phyloP scores from a whole-genome alignment of 2,329 filamentous ascomycete species.

The Domatiomyces globalis region DNA sequence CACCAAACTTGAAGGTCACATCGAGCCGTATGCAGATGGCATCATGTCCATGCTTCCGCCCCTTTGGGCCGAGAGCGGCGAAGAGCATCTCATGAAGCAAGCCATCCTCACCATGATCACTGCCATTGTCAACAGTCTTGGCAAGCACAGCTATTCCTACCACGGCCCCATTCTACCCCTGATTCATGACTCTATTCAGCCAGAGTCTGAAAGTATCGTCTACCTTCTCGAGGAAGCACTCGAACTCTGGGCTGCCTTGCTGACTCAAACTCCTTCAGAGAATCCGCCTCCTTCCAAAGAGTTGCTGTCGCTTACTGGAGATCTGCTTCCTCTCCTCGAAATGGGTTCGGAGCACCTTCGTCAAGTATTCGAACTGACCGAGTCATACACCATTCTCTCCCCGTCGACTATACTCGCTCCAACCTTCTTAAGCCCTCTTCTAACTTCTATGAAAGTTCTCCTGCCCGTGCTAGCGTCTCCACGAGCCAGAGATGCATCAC shows the following conservation, averaged over 20 bases:
- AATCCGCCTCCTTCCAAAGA: slow-evolving; percentile 42
- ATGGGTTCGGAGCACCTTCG: slow-evolving; percentile 50
- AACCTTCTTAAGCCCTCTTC: slow-evolving; percentile 27
- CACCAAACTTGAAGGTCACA: slow-evolving; percentile 62
- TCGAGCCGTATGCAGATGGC: slow-evolving; percentile 52
- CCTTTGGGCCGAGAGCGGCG: slow-evolving; percentile 72
- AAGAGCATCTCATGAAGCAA: slow-evolving; percentile 88
- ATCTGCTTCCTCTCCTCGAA: slow-evolving; percentile 51
- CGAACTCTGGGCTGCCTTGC: slow-evolving; percentile 70
- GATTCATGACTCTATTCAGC: slow-evolving; percentile 64
- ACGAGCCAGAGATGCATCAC: slow-evolving; percentile 22
- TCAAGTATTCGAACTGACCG: slow-evolving; percentile 49
- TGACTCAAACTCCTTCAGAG: slow-evolving; percentile 51
- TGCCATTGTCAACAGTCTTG: slow-evolving; percentile 75
- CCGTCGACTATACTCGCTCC: slow-evolving; percentile 32
- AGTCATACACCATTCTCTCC: slow-evolving; percentile 57
- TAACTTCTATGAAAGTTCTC: slow-evolving; percentile 22
- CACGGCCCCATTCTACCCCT: slow-evolving; percentile 70
- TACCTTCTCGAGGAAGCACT: slow-evolving; percentile 86
- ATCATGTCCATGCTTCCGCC: slow-evolving; percentile 67
- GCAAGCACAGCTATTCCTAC: slow-evolving; percentile 60
- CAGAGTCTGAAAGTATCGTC: slow-evolving; percentile 56
- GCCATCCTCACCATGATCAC: slow-evolving; percentile 75
- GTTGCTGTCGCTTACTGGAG: slow-evolving; percentile 49
- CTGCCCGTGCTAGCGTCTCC: slow-evolving; percentile 12